A percentile compares a stretch with the other conserved stretches of the same genome.
Conservation (phyloP, 2,329 filamentous ascomycete genomes). For the Apiospora koreana region DNA sequence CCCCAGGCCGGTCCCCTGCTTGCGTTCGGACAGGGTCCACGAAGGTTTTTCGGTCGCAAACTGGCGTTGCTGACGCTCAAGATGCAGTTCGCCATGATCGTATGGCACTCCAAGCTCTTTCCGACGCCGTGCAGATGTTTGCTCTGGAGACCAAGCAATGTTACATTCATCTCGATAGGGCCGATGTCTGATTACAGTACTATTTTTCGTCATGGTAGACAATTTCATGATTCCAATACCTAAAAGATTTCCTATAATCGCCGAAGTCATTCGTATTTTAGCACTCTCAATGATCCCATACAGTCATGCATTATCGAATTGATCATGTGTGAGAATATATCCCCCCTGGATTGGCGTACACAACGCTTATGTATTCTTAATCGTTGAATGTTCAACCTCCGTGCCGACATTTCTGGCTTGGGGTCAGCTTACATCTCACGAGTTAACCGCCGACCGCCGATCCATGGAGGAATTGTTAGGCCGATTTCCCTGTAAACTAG, state of each 20-base stretch:
- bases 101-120: slow-evolving; percentile 22
- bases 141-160: slow-evolving; percentile 33
- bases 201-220: too few species aligned
- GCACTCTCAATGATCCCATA: too few species aligned
- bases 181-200: background rate
- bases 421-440: background rate
- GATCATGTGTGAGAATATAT: too few species aligned
- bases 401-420: background rate
- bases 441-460: background rate
- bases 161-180: slow-evolving; percentile 25
- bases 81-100: slow-evolving; percentile 21
- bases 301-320: too few species aligned
- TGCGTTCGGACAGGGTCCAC: slow-evolving; percentile 21
- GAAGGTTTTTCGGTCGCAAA: slow-evolving; percentile 21
- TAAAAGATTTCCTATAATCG: too few species aligned
- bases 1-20: slow-evolving; percentile 18
- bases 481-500: background rate
- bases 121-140: slow-evolving; percentile 29
- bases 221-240: too few species aligned
- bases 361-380: too few species aligned
- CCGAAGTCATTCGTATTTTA: too few species aligned
- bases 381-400: background rate
- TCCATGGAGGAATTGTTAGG: background rate
- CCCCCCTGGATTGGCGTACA: too few species aligned
- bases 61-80: slow-evolving; percentile 19